Evolutionary conservation across 371 early-diverging fungal species (phyloP).

Genomic region (Phascolomyces articulosus): DNA sequence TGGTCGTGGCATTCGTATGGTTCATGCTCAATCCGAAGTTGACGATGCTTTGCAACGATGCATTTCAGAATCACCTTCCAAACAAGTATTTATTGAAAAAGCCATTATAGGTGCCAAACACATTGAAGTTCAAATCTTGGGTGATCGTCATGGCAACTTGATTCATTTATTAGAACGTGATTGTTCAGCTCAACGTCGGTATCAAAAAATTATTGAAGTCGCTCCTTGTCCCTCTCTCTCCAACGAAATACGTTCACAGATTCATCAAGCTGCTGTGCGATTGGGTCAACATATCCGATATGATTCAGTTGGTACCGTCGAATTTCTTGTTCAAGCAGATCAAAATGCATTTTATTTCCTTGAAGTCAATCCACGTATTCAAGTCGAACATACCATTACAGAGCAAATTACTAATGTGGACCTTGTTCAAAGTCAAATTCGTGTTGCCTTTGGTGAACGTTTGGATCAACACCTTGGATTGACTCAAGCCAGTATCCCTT

Average conservation of each 20-base stretch:
- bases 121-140: constrained; percentile 85
- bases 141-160: constrained; percentile 73
- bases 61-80: constrained; percentile 41
- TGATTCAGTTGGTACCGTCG: constrained; percentile 74
- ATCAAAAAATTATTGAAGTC: constrained; percentile 83
- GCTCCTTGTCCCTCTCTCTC: constrained; percentile 46
- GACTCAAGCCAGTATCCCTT: constrained; percentile 13
- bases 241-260: constrained; percentile 17
- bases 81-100: constrained; percentile 74
- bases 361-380: constrained; percentile 93
- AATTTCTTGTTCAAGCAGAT: constrained; percentile 70
- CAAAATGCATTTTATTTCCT: constrained; percentile 80
- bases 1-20: constrained; percentile 89
- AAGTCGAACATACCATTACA: constrained; percentile 93
- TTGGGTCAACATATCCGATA: constrained; percentile 31
- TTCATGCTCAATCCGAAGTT: constrained; percentile 27
- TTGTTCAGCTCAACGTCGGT: constrained; percentile 85
- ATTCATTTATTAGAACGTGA: constrained; percentile 87
- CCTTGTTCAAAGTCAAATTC: constrained; percentile 54
- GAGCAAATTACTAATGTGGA: constrained; percentile 93
- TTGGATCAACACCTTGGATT: constrained; percentile 20
- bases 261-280: constrained; percentile 31
- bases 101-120: constrained; percentile 88
- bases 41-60: constrained; percentile 32
- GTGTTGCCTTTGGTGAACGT: constrained; percentile 33